A percentile compares a stretch with the other conserved stretches of the same genome.
These are phyloP conservation scores for Alternaria arborescens DNA, from an alignment of 2,329 filamentous ascomycete genomes.

Conservation along the genomic window DNA sequence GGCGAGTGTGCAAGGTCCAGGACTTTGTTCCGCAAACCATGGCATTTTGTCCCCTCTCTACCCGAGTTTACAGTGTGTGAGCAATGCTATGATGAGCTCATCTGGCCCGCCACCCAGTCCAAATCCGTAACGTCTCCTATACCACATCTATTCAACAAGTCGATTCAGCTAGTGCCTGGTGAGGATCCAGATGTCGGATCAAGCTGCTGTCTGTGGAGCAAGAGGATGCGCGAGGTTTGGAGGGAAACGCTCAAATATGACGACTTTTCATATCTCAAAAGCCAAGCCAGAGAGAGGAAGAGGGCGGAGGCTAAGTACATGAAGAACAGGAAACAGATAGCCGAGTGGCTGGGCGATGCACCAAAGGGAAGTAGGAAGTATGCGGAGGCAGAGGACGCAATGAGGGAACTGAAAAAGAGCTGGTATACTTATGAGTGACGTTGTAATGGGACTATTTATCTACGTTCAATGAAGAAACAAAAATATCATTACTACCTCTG, in stretches of 20 bases:
- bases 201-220: slow-evolving; percentile 81
- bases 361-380: slow-evolving; percentile 35
- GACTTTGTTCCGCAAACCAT: slow-evolving; percentile 68
- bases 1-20: slow-evolving; percentile 71
- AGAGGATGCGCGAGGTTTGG: slow-evolving; percentile 80
- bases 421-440: slow-evolving; percentile 45
- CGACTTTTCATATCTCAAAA: slow-evolving; percentile 71
- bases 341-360: slow-evolving; percentile 32
- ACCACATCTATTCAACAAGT: slow-evolving; percentile 57
- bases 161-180: slow-evolving; percentile 64
- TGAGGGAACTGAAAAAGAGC: slow-evolving; percentile 36
- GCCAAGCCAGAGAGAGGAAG: slow-evolving; percentile 64
- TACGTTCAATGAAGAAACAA: neutral
- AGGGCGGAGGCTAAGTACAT: slow-evolving; percentile 52
- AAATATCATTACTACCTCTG: neutral
- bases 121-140: slow-evolving; percentile 57
- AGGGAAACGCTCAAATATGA: slow-evolving; percentile 69
- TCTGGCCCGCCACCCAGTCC: slow-evolving; percentile 69
- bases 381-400: slow-evolving; percentile 36
- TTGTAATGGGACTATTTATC: neutral
- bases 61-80: slow-evolving; percentile 85
- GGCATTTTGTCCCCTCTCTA: slow-evolving; percentile 80
- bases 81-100: slow-evolving; percentile 82
- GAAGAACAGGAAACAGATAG: slow-evolving; percentile 52
- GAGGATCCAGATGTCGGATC: slow-evolving; percentile 53